Evolutionary conservation across 176 grass and related monocot species (phyloP).

Genomic region (Areca catechu): DNA sequence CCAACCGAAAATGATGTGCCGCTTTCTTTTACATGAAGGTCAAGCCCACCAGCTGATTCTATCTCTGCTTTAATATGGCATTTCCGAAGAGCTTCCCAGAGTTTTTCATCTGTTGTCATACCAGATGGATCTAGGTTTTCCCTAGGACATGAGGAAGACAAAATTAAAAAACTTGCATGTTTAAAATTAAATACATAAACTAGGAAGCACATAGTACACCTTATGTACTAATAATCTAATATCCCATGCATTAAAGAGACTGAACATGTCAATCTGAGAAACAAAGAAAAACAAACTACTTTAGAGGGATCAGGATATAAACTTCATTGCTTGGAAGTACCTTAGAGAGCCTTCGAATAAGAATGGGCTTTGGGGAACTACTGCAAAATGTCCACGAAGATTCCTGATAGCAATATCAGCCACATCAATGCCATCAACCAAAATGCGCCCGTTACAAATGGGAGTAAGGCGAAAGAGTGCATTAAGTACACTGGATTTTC

Average conservation of each 20-base stretch:
- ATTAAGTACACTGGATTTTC: conserved; percentile 93
- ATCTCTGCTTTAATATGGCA: conserved; percentile 80
- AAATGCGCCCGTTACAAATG: conserved; percentile 58
- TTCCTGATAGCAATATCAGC: conserved; percentile 51
- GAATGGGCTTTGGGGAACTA: conserved; percentile 86
- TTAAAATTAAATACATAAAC: too few relatives aligned
- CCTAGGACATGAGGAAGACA: conserved; percentile 24
- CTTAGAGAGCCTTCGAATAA: conserved; percentile 86
- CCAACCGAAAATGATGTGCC: conserved; percentile 79
- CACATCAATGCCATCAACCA: conserved; percentile 64
- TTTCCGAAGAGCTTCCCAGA: conserved; percentile 95
- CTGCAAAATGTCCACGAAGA: conserved; percentile 66
- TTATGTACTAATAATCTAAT: too few relatives aligned
- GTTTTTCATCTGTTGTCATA: conserved; percentile 39
- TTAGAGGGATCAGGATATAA: too few relatives aligned
- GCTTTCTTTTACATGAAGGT: conserved; percentile 67
- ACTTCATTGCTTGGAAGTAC: conserved; percentile 18
- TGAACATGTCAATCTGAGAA: too few relatives aligned
- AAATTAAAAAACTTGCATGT: background rate
- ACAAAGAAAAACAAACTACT: too few relatives aligned
- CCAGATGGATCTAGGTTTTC: conserved; percentile 86
- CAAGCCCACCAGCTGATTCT: conserved; percentile 67
- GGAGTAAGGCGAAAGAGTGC: conserved; percentile 73
- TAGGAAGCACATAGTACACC: too few relatives aligned
- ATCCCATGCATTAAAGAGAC: too few relatives aligned